Evolutionary conservation across 805 yeast genomes (phyloP), one percentile per base, ranked within the genome.

Genomic region (Candida ovalis): DNA sequence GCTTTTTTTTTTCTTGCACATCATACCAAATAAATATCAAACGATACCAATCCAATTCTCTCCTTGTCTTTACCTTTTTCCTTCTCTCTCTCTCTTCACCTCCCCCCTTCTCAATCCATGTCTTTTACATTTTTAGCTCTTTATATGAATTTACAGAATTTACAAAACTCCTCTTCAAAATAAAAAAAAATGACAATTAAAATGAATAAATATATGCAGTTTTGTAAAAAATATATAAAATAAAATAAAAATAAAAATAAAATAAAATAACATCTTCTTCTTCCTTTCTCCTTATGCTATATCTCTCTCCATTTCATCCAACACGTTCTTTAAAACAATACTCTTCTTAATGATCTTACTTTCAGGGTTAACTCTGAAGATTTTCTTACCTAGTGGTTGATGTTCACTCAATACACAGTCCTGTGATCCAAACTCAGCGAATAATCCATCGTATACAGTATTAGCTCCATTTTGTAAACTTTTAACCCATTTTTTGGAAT

Each of bases 401-500:
- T 30, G 17, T 17, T 30, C 35, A 30, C 35, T 30, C 35, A 30
- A 13, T 12, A 6, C 35, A 8, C 38, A 3, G 25, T 36, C 44
- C n/a, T 36, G 51, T 8, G 30, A n/a, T n/a, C n/a, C 22, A 28
- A 50, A 54, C 15, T 47, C 59, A 9, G 37, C 27, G 36, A 55
- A 54, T 1, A 51, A 46, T 18, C 35, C 46, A 10, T 45, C 51
- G 55, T 79, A 80, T 13, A 67, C 49, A 2, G 57, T 48, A 17
- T 68, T 59, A 6, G 80, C 81, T 33, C 63, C 59, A 1, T 58
- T 53, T 1, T 86, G 83, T 12, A 87, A 63, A 27, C 75, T 68
- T 55, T 82, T 77, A 32, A 82, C 69, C 96, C 96, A 90, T 0
- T 75, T 72, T 46, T 77, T 75, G 4, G 67, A 57, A 40, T 77